Base-by-base conservation (phyloP, 306 rosid species). In the Vigna reflexopilosa region DNA sequence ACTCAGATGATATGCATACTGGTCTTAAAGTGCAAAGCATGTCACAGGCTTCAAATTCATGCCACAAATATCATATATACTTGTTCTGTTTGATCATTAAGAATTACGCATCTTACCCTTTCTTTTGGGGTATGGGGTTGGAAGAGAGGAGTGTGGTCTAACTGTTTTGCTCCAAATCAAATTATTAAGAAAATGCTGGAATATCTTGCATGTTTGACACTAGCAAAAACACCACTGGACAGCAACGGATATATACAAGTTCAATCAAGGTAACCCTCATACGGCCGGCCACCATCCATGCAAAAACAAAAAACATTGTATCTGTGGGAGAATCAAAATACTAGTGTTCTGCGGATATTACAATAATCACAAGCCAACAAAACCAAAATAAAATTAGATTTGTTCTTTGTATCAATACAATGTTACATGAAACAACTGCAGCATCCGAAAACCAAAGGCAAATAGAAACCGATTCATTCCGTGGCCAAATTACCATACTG, bases 401-500 rank as follows among this genome's bases (percentile, higher is more conserved):
- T 62, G 72, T 83, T 81, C 77, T 24, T 78, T 57, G 79, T 52
- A 85, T 79, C 30, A 48, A 48, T 42, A 42, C 45, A 61, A 79
- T 69, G 77, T 80, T 54, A 72, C 78, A 81, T 40, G 30, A 71
- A 38, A 72, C 69, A 72, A 77, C 66, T 61, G 82, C 64, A 75
- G 78, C 73, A 52, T 68, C 69, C 67, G 77, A 70, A 20, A 70
- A 68, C 55, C 79, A 77, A 64, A 77, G 64, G 68, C 17, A 67
- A 55, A 59, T 16, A 44, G 76, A 59, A 69, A 81, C 70, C 36
- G 52, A 77, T 67, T 90, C 85, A 89, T 72, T 88, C 90, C 7
- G 83, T 32, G 13, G 95, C 85, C 75, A 72, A 78, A 70, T 89
- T 89, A 11, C 83, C 93, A 71, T 67, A 92, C 82, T 92, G 96